Evolutionary conservation across 2,329 filamentous ascomycete genomes (phyloP), one percentile per base, ranked within the genome.

Genomic region (Orbilia quercus): DNA sequence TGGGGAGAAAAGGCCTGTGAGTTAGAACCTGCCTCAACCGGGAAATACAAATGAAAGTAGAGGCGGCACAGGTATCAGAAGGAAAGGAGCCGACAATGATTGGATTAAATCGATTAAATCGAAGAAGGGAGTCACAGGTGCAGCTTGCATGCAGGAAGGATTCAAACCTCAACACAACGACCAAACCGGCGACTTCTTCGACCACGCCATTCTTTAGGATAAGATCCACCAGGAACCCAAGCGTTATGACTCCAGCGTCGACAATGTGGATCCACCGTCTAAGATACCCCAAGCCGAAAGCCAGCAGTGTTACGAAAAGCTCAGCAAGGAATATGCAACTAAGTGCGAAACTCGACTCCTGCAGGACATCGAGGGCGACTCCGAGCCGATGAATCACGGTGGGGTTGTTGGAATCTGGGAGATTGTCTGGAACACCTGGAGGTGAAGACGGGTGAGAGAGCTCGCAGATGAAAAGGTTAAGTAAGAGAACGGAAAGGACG

Each of bases 311-410:
- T 12, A 62, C 50, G 22, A 62, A 50, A 48, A 74, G 62, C 25
- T 67, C 70, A 25, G 48, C 70, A 25, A 73, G 38, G 25, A 73
- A 73, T 40, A 62, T 20, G 58, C 62, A 74, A 34, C 62, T 74
- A 25, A 62, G 47, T 18, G 34, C 57, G 48, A 74, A 74, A 51
- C 62, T 74, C 2, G 57, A 7, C 38, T 67, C 63, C 34, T 60
- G 54, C 48, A 67, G 55, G 28, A 69, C 40, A 18, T 53, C 38
- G 16, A 62, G 55, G 2, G 70, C 55, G 25, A 53, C n/a, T 22
- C 60, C 47, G 18, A 62, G 62, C 18, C 55, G 62, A 22, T 23
- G 31, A 25, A 63, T 58, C 36, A 63, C 36, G 14, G 50, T 58
- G 42, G 54, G 48, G 31, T 66, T 42, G 34, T 60, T 62, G 22